These are phyloP conservation scores for Candida chilensis DNA, from an alignment of 805 yeast genomes.

Conservation along the genomic window DNA sequence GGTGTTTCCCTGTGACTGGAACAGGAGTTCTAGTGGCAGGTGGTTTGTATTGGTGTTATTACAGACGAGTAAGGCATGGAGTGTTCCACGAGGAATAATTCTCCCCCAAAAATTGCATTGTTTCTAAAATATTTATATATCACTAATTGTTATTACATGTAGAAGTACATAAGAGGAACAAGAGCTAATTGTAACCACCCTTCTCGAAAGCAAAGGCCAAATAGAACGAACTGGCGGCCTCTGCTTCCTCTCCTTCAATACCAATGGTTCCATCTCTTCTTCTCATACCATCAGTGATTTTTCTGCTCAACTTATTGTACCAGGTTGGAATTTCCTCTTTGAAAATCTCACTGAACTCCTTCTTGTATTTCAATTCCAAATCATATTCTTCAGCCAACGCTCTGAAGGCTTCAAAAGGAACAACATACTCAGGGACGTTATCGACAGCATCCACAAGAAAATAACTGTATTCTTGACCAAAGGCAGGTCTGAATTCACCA, in stretches of 20 bases:
- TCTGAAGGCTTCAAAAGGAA: constrained; percentile 84
- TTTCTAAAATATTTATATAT: too few species aligned
- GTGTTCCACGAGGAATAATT: too few species aligned
- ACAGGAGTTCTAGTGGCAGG: constrained; percentile 34
- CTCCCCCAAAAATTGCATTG: too few species aligned
- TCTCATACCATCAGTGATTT: constrained; percentile 58
- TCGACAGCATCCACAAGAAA: constrained; percentile 89
- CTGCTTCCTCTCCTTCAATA: constrained; percentile 83
- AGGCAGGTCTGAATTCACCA: constrained; percentile 66
- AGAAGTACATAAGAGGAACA: too few species aligned
- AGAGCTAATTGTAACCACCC: constrained; percentile 14
- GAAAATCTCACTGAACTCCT: constrained; percentile 77
- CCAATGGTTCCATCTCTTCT: constrained; percentile 78
- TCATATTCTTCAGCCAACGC: constrained; percentile 80
- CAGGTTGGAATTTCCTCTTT: constrained; percentile 68
- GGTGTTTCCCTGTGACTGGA: constrained; percentile 50
- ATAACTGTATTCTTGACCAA: constrained; percentile 78
- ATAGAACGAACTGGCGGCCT: constrained; percentile 80
- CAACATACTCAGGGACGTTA: constrained; percentile 93
- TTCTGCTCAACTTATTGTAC: constrained; percentile 48
- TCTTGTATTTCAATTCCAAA: constrained; percentile 59
- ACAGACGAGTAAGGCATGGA: too few species aligned
- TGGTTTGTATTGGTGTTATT: constrained; percentile 24
- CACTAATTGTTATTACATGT: too few species aligned
- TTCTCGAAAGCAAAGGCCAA: constrained; percentile 78